Evolutionary conservation across 305 asterid species (phyloP).

Genomic region (Solanum aculeatissimum): DNA sequence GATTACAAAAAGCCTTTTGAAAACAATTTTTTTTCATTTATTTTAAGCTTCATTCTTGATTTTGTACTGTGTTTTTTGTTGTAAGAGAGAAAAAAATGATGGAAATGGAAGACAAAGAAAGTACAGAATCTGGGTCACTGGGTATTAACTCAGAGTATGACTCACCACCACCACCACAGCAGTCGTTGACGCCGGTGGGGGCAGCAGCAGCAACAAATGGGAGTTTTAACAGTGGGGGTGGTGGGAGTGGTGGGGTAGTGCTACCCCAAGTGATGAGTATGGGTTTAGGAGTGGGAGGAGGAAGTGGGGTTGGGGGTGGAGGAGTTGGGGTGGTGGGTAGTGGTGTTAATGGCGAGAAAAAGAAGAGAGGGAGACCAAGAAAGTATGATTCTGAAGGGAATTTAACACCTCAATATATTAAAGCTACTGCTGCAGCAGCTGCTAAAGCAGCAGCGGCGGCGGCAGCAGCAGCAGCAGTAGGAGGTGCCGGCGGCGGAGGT

Average conservation of each 20-base stretch:
- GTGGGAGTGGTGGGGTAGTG: conserved; percentile 12
- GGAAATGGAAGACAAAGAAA: conserved; percentile 32
- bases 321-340: conserved; percentile 7
- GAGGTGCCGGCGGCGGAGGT: background rate
- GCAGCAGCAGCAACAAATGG: background rate
- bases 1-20: conserved; percentile 1
- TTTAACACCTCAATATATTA: conserved; percentile 38
- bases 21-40: background rate
- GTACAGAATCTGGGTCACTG: conserved; percentile 29
- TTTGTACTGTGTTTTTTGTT: background rate
- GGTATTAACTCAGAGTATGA: conserved; percentile 23
- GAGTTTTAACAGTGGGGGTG: conserved; percentile 14
- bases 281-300: conserved; percentile 3
- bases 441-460: background rate
- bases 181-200: background rate
- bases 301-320: background rate
- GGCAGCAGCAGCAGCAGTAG: background rate
- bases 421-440: conserved; percentile 21
- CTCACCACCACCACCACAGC: conserved; percentile 8
- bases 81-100: background rate
- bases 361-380: conserved; percentile 78
- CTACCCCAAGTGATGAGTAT: conserved; percentile 5
- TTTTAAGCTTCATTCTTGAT: background rate
- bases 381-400: conserved; percentile 71
- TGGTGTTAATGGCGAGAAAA: conserved; percentile 28